phyloP scores from a whole-genome alignment of 768 basidiomycete species.

The Lanmaoa pseudosensibilis region DNA sequence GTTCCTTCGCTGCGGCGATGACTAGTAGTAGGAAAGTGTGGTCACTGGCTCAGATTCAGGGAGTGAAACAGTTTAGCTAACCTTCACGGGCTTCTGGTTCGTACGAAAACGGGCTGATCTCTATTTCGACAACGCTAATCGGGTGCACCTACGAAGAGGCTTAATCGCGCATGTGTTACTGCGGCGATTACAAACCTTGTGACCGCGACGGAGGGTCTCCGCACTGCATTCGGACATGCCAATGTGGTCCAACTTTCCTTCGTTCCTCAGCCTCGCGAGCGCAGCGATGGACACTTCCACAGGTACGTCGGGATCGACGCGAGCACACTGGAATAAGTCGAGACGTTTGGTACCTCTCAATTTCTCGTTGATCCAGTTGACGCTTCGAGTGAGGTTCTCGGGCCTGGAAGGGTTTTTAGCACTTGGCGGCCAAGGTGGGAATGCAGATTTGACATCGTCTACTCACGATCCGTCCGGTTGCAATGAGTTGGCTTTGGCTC shows the following conservation, averaged over 20 bases:
- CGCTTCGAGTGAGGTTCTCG: slow-evolving; percentile 44
- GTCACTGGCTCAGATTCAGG: background rate
- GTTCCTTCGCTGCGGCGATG: slow-evolving; percentile 51
- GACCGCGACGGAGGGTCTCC: slow-evolving; percentile 44
- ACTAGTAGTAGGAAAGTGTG: slow-evolving; percentile 28
- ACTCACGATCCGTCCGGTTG: slow-evolving; percentile 34
- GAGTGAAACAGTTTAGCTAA: slow-evolving; percentile 1
- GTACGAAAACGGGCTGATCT: slow-evolving; percentile 62
- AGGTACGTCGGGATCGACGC: slow-evolving; percentile 43
- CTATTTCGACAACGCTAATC: slow-evolving; percentile 63
- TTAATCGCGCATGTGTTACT: background rate
- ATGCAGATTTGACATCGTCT: no score
- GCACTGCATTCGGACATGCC: slow-evolving; percentile 57
- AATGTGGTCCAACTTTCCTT: slow-evolving; percentile 48
- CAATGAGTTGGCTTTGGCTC: background rate
- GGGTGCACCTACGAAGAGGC: slow-evolving; percentile 44
- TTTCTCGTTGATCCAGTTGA: slow-evolving; percentile 42
- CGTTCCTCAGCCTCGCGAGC: slow-evolving; percentile 39
- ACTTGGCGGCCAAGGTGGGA: no score
- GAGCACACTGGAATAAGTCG: slow-evolving; percentile 59
- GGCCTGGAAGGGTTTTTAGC: no score
- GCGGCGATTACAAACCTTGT: slow-evolving; percentile 15
- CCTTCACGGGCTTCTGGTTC: slow-evolving; percentile 50
- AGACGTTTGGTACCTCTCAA: slow-evolving; percentile 54
- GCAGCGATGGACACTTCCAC: slow-evolving; percentile 48